These are phyloP conservation scores for Cutaneotrichosporon curvatum DNA, from an alignment of 1,284 basidiomycete species.

Conservation along the genomic window DNA sequence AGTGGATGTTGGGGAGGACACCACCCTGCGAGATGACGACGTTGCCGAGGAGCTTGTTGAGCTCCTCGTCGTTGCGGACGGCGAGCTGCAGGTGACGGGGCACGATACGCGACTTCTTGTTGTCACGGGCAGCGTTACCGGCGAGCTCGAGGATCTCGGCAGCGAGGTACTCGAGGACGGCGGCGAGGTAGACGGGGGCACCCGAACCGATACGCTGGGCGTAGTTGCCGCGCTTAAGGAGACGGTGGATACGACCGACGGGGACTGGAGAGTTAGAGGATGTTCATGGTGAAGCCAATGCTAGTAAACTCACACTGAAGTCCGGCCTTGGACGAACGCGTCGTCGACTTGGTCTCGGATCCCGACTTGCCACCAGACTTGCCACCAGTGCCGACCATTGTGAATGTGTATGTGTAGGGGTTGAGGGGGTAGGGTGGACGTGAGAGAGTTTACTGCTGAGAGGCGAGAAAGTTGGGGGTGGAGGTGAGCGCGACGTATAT, in stretches of 20 bases:
- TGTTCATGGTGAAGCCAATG: slow-evolving; percentile 9
- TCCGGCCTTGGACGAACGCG: slow-evolving; percentile 75
- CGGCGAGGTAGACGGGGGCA: slow-evolving; percentile 70
- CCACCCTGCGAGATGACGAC: slow-evolving; percentile 87
- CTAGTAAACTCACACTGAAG: slow-evolving; percentile 55
- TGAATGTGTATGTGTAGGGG: slow-evolving; percentile 30
- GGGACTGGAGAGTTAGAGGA: slow-evolving; percentile 56
- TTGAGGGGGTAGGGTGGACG: neutral
- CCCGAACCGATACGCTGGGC: slow-evolving; percentile 56
- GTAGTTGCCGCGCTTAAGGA: slow-evolving; percentile 81
- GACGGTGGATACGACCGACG: slow-evolving; percentile 80
- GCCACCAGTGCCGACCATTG: slow-evolving; percentile 52
- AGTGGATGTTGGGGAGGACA: slow-evolving; percentile 68
- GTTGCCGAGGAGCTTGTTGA: slow-evolving; percentile 54
- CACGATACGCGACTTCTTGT: slow-evolving; percentile 75
- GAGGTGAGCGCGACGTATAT: neutral
- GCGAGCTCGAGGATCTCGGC: slow-evolving; percentile 84
- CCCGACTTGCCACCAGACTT: slow-evolving; percentile 50
- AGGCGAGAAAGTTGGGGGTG: neutral
- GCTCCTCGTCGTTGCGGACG: slow-evolving; percentile 79
- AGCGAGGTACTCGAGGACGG: slow-evolving; percentile 57
- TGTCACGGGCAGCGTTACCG: slow-evolving; percentile 62
- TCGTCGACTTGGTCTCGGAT: slow-evolving; percentile 52
- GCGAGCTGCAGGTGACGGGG: slow-evolving; percentile 84
- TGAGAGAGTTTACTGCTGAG: neutral